A percentile compares a stretch with the other conserved stretches of the same genome.
phyloP scores from a whole-genome alignment of 2,329 filamentous ascomycete species.

The Grosmannia serpens region DNA sequence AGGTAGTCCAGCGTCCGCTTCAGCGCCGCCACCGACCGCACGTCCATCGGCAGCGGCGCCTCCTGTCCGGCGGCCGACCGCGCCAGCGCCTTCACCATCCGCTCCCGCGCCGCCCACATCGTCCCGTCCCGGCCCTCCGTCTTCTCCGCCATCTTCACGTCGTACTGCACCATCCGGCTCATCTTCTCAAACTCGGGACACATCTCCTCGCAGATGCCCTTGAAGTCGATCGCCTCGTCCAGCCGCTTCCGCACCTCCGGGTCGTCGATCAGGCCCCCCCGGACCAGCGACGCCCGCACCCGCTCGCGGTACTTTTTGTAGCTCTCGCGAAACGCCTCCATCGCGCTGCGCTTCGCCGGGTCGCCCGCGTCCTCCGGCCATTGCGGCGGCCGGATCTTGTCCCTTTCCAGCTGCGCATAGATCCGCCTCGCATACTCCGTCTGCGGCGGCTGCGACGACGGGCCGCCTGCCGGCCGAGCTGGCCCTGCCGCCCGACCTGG shows the following conservation, averaged over 20 bases:
- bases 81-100: conserved; percentile 57
- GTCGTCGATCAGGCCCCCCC: conserved; percentile 51
- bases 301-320: conserved; percentile 46
- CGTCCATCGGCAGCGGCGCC: conserved; percentile 55
- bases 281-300: conserved; percentile 45
- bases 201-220: conserved; percentile 59
- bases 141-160: conserved; percentile 46
- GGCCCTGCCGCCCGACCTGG: too few relatives aligned
- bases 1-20: conserved; percentile 52
- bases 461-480: too few relatives aligned
- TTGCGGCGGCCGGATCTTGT: conserved; percentile 39
- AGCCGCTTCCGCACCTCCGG: conserved; percentile 51
- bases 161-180: conserved; percentile 48
- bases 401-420: conserved; percentile 38
- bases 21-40: conserved; percentile 48
- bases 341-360: conserved; percentile 34
- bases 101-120: conserved; percentile 33
- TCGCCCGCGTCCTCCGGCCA: conserved; percentile 47
- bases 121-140: conserved; percentile 26
- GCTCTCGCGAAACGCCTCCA: conserved; percentile 43
- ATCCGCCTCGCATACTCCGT: conserved; percentile 36
- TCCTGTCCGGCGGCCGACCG: conserved; percentile 58
- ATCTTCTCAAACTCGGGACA: conserved; percentile 57
- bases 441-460: conserved; percentile 1
- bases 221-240: conserved; percentile 53